These are phyloP conservation scores for Yarrowia deformans DNA, from an alignment of 805 yeast genomes.

Conservation along the genomic window DNA sequence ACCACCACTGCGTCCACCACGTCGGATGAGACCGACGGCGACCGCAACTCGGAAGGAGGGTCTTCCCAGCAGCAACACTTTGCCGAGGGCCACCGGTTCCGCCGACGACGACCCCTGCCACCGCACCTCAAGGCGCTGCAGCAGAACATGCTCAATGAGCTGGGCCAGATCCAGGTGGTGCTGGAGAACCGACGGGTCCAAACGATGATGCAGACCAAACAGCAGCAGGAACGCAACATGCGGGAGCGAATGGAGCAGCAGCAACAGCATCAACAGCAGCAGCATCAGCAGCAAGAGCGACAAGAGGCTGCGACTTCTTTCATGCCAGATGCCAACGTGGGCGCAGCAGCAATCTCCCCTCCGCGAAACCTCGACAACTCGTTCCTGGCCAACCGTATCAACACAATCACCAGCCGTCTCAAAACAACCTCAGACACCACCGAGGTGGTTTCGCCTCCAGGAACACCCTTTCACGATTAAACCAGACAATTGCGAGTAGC, in stretches of 20 bases:
- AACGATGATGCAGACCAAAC: constrained; percentile 1
- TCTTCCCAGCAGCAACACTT: background rate
- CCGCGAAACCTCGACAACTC: background rate
- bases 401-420: constrained; percentile 19
- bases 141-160: constrained; percentile 26
- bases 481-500: too few species aligned
- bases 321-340: background rate
- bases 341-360: background rate
- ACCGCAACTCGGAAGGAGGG: background rate
- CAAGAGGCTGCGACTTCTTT: background rate
- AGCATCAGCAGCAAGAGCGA: too few species aligned
- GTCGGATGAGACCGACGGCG: constrained; percentile 5
- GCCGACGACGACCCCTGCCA: constrained; percentile 16
- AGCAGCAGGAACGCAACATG: constrained; percentile 13
- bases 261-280: background rate
- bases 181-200: constrained; percentile 17
- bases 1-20: constrained; percentile 7
- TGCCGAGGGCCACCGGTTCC: background rate
- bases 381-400: constrained; percentile 17
- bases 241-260: constrained; percentile 6
- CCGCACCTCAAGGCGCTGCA: constrained; percentile 33
- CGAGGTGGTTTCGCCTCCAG: constrained; percentile 14
- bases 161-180: constrained; percentile 34
- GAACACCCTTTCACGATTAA: constrained; percentile 17
- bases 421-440: constrained; percentile 6